These are phyloP conservation scores for Torulaspora microellipsoides DNA, from an alignment of 805 yeast genomes.

Conservation along the genomic window DNA sequence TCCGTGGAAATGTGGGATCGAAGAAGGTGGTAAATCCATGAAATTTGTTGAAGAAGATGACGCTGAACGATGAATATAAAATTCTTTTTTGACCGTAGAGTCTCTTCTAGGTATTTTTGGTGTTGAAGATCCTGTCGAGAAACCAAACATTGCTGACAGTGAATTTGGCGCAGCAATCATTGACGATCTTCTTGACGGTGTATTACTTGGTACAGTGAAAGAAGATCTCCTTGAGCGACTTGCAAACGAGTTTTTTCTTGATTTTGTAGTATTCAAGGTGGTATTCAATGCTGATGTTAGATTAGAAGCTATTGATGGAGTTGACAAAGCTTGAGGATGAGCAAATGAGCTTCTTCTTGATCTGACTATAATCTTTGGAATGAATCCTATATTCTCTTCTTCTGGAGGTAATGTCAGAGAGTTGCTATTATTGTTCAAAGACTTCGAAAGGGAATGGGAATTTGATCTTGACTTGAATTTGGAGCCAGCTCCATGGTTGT, in stretches of 20 bases:
- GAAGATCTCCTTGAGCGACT: conserved; percentile 32
- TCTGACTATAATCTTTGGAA: conserved; percentile 35
- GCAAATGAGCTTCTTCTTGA: conserved; percentile 33
- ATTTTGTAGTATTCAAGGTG: conserved; percentile 25
- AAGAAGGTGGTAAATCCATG: conserved; percentile 19
- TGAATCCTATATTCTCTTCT: conserved; percentile 32
- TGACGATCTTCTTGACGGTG: conserved; percentile 31
- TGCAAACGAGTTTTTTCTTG: conserved; percentile 33
- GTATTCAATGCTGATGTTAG: conserved; percentile 22
- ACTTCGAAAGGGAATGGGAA: conserved; percentile 26
- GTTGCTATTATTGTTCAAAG: conserved; percentile 6
- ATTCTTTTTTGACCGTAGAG: conserved; percentile 15
- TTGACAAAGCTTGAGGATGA: conserved; percentile 9
- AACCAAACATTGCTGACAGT: conserved; percentile 12
- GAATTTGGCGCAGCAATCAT: conserved; percentile 26
- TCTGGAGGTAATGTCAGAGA: conserved; percentile 11
- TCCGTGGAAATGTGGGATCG: conserved; percentile 7
- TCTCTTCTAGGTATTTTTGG: conserved; percentile 22
- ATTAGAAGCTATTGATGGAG: conserved; percentile 10
- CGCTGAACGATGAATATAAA: conserved; percentile 11
- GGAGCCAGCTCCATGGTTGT: conserved; percentile 17
- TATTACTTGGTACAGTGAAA: conserved; percentile 23
- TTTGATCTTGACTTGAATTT: conserved; percentile 30
- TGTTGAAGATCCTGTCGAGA: conserved; percentile 11
- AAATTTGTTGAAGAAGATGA: conserved; percentile 12